A percentile compares a stretch with the other conserved stretches of the same genome.
phyloP scores from a whole-genome alignment of 352 stramenopile species.

The Peronosclerospora sorghi region DNA sequence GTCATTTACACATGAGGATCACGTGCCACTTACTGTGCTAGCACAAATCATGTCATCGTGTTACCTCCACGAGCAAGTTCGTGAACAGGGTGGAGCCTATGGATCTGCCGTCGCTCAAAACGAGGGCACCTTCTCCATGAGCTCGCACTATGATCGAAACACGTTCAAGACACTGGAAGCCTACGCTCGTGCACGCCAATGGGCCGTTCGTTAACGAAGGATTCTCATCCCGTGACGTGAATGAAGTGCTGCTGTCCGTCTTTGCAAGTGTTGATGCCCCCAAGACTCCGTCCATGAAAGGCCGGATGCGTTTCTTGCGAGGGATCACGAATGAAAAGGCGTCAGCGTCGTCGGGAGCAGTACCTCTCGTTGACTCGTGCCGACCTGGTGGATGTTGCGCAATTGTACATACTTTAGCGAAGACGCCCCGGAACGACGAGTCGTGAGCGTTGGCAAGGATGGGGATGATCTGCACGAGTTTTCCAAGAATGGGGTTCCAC shows the following conservation, averaged over 20 bases:
- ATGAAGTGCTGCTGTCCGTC: conserved; percentile 70
- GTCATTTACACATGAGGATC: conserved; percentile 58
- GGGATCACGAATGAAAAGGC: conserved; percentile 81
- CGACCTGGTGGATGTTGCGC: conserved; percentile 41
- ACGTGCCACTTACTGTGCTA: conserved; percentile 64
- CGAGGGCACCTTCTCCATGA: conserved; percentile 72
- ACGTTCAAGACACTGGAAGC: conserved; percentile 65
- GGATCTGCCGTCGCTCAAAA: conserved; percentile 56
- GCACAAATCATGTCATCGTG: conserved; percentile 80
- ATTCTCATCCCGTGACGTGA: conserved; percentile 64
- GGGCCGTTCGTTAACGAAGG: conserved; percentile 33
- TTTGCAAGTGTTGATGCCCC: conserved; percentile 71
- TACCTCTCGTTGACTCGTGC: conserved; percentile 38
- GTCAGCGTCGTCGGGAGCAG: conserved; percentile 55
- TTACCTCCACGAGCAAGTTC: conserved; percentile 71
- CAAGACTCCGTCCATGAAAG: conserved; percentile 63
- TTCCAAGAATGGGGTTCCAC: conserved; percentile 26
- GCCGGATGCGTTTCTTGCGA: conserved; percentile 63
- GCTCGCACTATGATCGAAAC: conserved; percentile 80
- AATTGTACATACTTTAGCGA: conserved; percentile 41
- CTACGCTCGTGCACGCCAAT: conserved; percentile 46
- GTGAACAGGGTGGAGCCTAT: conserved; percentile 72
- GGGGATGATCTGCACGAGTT: conserved; percentile 30
- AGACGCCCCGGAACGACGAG: conserved; percentile 14
- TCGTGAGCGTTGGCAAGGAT: conserved; percentile 62